Percentiles rank a stretch among this genome's conserved stretches.
These are phyloP conservation scores for Septoria linicola DNA, from an alignment of 2,329 filamentous ascomycete species.

Conservation along the genomic window DNA sequence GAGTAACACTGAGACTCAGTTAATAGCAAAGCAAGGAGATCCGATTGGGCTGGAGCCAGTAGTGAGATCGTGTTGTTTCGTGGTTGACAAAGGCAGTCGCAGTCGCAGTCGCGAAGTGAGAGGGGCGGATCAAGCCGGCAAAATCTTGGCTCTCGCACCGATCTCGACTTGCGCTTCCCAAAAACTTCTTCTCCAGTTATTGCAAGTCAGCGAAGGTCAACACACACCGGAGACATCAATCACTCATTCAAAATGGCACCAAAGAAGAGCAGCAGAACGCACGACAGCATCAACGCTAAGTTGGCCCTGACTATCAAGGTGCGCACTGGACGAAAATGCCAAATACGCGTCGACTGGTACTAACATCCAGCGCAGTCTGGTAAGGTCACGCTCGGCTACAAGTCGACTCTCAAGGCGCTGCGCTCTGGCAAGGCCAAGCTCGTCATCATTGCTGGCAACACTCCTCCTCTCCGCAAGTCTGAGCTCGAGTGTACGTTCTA, in stretches of 20 bases:
- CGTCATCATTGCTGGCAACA: constrained; percentile 93
- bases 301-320: constrained; percentile 52
- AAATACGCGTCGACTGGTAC: background rate
- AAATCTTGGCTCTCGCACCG: constrained; percentile 7
- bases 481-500: constrained; percentile 70
- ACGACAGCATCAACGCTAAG: constrained; percentile 73
- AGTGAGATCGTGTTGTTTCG: no score
- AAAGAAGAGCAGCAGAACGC: constrained; percentile 85
- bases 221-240: constrained; percentile 22
- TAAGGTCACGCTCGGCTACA: constrained; percentile 83
- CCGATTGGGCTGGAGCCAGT: no score
- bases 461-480: constrained; percentile 93
- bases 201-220: constrained; percentile 24
- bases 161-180: background rate
- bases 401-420: constrained; percentile 84
- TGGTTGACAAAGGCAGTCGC: no score
- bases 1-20: no score
- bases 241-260: constrained; percentile 58
- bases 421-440: constrained; percentile 98
- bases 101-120: no score
- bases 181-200: background rate
- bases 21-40: no score
- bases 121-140: no score
- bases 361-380: constrained; percentile 40
- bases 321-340: constrained; percentile 13